Conservation (phyloP, 495 filamentous ascomycete species). For the Aspergillus affinis region DNA sequence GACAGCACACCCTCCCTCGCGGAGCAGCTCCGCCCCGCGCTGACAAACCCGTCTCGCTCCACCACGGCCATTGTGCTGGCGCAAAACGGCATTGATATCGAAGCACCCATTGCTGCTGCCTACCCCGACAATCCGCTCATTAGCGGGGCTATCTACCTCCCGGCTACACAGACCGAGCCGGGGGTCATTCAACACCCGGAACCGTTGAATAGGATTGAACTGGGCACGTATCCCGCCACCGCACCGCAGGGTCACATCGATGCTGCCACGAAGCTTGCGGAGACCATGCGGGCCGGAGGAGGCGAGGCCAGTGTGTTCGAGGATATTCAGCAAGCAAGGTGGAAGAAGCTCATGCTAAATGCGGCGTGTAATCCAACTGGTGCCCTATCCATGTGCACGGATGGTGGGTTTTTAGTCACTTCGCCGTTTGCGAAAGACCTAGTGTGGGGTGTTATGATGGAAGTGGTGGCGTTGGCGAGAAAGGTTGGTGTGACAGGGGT, state of each 20-base stretch:
- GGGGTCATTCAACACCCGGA: conserved; percentile 27
- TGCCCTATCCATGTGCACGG: conserved; percentile 45
- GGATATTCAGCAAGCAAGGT: conserved; percentile 52
- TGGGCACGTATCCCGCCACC: conserved; percentile 48
- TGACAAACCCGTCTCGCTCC: conserved; percentile 20
- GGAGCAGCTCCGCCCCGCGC: conserved; percentile 40
- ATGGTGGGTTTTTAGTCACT: conserved; percentile 42
- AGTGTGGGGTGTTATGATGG: conserved; percentile 47
- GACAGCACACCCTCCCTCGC: conserved; percentile 37
- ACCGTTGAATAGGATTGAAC: conserved; percentile 38
- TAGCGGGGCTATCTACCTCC: conserved; percentile 49
- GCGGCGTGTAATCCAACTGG: conserved; percentile 53
- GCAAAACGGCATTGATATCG: conserved; percentile 57
- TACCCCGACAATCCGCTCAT: conserved; percentile 49
- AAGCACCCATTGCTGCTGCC: conserved; percentile 38
- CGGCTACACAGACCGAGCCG: conserved; percentile 41
- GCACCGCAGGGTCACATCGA: conserved; percentile 23
- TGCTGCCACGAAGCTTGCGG: conserved; percentile 33
- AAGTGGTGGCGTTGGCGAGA: conserved; percentile 46
- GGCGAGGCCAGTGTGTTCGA: conserved; percentile 38
- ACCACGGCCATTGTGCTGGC: conserved; percentile 48
- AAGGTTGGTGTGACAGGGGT: conserved; percentile 42
- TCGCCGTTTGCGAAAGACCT: conserved; percentile 30
- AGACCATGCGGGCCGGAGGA: conserved; percentile 35
- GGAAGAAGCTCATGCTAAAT: conserved; percentile 53